These are phyloP conservation scores for Lagenaria siceraria DNA, from an alignment of 306 rosid species.

Conservation along the genomic window DNA sequence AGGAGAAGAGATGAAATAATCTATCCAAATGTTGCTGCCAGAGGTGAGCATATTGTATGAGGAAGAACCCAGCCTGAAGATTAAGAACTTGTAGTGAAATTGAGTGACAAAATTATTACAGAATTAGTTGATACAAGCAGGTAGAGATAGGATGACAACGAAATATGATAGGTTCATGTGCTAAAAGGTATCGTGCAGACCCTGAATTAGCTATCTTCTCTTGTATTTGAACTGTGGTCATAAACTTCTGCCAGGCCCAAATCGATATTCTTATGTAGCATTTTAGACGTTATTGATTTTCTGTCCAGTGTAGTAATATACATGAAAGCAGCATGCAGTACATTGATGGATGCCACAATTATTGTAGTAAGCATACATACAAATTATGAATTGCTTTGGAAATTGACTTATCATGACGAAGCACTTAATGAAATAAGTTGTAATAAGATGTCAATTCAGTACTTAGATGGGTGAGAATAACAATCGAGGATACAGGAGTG, in stretches of 20 bases:
- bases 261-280: not conserved
- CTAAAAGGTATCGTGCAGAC: not conserved
- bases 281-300: not conserved
- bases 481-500: not conserved
- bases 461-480: not conserved
- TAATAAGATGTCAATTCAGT: not conserved
- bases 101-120: not conserved
- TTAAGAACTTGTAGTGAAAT: slow-evolving; percentile 2
- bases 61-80: slow-evolving; percentile 87
- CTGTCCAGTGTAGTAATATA: not conserved
- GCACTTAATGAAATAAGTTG: no score
- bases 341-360: not conserved
- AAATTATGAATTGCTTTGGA: not conserved
- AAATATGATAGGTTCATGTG: not conserved
- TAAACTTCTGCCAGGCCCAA: no score
- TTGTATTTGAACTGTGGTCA: no score
- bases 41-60: slow-evolving; percentile 62
- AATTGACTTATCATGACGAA: no score
- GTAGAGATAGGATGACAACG: not conserved
- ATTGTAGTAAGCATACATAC: not conserved
- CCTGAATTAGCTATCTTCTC: not conserved
- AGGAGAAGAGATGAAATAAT: slow-evolving; percentile 46
- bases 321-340: not conserved
- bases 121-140: not conserved
- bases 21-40: slow-evolving; percentile 86